A percentile compares a stretch with the other conserved stretches of the same genome.
These are phyloP conservation scores for Rhizopogon salebrosus DNA, from an alignment of 768 basidiomycete species.

Conservation along the genomic window DNA sequence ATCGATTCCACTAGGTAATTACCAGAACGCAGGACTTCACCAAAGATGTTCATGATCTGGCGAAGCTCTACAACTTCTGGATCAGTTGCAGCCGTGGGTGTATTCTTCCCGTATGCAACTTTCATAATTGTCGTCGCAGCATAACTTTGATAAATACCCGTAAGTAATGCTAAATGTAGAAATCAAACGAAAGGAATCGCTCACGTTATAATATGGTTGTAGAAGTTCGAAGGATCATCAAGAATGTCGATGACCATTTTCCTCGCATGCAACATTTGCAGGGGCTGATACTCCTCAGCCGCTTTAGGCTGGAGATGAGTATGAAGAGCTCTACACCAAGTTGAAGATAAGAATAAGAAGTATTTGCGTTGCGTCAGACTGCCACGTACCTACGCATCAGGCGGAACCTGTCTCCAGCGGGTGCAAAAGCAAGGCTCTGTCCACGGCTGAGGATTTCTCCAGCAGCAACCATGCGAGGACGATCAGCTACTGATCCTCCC, in stretches of 20 bases:
- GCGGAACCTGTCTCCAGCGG: conserved; percentile 46
- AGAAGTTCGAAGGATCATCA: conserved; percentile 7
- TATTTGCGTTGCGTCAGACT: not conserved
- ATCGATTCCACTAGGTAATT: conserved; percentile 29
- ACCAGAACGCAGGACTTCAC: conserved; percentile 20
- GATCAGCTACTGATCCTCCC: conserved; percentile 41
- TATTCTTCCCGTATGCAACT: conserved; percentile 17
- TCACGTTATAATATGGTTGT: conserved; percentile 14
- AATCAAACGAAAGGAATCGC: too few relatives aligned
- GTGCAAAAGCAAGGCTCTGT: conserved; percentile 44
- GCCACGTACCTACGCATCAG: conserved; percentile 49
- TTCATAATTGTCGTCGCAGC: conserved; percentile 12
- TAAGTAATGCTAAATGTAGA: conserved; percentile 34
- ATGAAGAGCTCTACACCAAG: conserved; percentile 40
- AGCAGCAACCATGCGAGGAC: conserved; percentile 44
- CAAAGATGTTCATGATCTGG: conserved; percentile 15
- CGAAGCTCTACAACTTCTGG: conserved; percentile 16
- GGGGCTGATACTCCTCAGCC: conserved; percentile 37
- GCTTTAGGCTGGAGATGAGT: conserved; percentile 47
- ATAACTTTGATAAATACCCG: conserved; percentile 13
- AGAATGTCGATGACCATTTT: conserved; percentile 8
- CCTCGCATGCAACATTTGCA: conserved; percentile 33
- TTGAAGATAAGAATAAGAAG: not conserved
- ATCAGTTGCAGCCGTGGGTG: conserved; percentile 8
- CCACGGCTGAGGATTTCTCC: conserved; percentile 51